phyloP scores from a whole-genome alignment of 1,284 basidiomycete species.

The Ustilago cynodontis region DNA sequence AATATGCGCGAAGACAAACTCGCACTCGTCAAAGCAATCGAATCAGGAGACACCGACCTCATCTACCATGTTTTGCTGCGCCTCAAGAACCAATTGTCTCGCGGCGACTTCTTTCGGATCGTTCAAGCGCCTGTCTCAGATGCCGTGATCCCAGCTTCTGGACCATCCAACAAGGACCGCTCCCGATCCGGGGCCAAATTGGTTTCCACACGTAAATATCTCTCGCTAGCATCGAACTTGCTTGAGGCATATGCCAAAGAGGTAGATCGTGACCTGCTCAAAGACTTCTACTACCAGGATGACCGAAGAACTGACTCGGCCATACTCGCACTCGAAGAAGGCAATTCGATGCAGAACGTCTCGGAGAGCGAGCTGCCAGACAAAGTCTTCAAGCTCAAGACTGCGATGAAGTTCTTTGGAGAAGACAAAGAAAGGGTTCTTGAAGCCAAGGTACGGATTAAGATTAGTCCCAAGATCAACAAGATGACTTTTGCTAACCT shows the following conservation, averaged over 20 bases:
- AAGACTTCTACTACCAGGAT: conserved; percentile 98
- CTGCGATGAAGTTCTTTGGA: conserved; percentile 89
- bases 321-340: conserved; percentile 83
- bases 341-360: conserved; percentile 26
- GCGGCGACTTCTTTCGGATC: conserved; percentile 93
- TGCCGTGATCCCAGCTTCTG: conserved; percentile 14
- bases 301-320: conserved; percentile 93
- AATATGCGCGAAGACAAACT: conserved; percentile 93
- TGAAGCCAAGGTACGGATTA: conserved; percentile 81
- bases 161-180: conserved; percentile 2
- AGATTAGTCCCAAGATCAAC: not conserved
- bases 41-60: conserved; percentile 94
- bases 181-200: conserved; percentile 26
- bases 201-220: conserved; percentile 42
- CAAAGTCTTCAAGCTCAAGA: conserved; percentile 80
- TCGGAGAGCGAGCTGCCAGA: conserved; percentile 39
- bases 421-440: conserved; percentile 92
- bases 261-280: conserved; percentile 84
- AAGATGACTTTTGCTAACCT: not conserved
- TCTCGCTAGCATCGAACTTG: conserved; percentile 58
- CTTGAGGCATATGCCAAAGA: conserved; percentile 65
- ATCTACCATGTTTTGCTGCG: conserved; percentile 55
- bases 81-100: conserved; percentile 79
- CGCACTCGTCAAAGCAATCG: conserved; percentile 89
- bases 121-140: conserved; percentile 76